Evolutionary conservation across 2,329 filamentous ascomycete species (phyloP), one percentile per base, ranked within the genome.

Genomic region (Metarhizium guizhouense): DNA sequence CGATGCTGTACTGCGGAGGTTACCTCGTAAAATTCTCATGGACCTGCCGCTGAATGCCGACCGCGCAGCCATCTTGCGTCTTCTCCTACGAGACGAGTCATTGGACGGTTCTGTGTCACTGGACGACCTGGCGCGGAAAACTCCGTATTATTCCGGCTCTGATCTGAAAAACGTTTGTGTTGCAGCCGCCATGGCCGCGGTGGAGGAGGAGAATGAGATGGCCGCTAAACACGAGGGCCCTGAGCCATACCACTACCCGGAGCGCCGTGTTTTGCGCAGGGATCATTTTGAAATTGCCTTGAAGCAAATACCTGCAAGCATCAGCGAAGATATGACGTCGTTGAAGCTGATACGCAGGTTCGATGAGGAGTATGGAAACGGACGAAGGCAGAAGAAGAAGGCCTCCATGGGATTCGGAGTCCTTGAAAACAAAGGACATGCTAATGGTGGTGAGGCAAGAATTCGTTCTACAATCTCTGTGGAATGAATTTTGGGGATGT

Each of bases 311-410:
- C 89, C 87, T 55, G 91, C 94, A 0, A 95, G 89, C 64, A 92
- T 96, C 61, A 92, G 84, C 63, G 93, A 96, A 70, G 92, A 99
- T 65, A 97, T 96, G 93, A 79, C 83, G 51, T 90, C 84, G 36
- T 75, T 99, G 59, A 83, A 84, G 61, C 88, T 89, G 13, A 96
- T 99, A 64, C 82, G 90, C 63, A 95, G 95, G 72, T 99, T 97
- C 66, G 94, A 99, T 67, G 90, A 96, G 72, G 88, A 93, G 69
- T 99, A 92, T 68, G 93, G 94, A 30, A 91, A 96, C 67, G 81
- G 86, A 40, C 86, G 83, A 65, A 81, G 82, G 66, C 84, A 81
- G 70, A 83, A 73, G 64, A 70, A 70, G 55, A 74, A 73, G 57
- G 16, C 42, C 6, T 70, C 68, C 6, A 81, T 87, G 72, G 84